Conservation (phyloP, 768 basidiomycete genomes). For the Dioszegia crocea region DNA sequence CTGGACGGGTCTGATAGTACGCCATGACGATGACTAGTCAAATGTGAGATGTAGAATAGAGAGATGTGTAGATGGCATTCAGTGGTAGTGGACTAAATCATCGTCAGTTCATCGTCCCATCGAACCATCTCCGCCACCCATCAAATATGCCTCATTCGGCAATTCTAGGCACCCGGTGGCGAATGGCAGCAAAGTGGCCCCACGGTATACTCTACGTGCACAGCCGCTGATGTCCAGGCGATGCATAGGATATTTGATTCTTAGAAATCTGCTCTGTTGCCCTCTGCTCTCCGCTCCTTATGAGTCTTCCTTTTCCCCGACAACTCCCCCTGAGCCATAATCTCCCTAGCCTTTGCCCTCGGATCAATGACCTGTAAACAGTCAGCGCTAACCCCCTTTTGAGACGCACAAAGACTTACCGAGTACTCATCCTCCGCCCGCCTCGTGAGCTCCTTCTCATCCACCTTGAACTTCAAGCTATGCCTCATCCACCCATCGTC, state of each 20-base stretch:
- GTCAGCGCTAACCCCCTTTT: neutral
- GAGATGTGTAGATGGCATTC: neutral
- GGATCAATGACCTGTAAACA: slow-evolving; percentile 47
- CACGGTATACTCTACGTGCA: no score
- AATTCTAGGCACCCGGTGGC: no score
- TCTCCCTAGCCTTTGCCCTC: slow-evolving; percentile 42
- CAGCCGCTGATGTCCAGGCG: no score
- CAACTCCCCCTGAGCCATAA: slow-evolving; percentile 25
- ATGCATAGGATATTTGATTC: no score
- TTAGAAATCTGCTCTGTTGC: neutral
- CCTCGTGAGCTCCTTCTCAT: slow-evolving; percentile 42
- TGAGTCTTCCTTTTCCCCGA: slow-evolving; percentile 1
- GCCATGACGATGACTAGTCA: neutral
- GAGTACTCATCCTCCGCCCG: slow-evolving; percentile 48
- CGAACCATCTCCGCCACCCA: no score
- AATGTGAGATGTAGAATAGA: no score
- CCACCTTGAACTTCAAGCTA: slow-evolving; percentile 40
- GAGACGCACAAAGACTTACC: slow-evolving; percentile 23
- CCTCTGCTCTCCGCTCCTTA: neutral
- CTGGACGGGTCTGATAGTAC: neutral
- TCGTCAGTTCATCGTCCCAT: no score
- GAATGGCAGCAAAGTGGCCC: no score
- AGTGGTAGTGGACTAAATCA: neutral
- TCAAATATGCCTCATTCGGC: no score
- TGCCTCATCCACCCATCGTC: slow-evolving; percentile 50